Evolutionary conservation across 192 early-diverging fungal species (phyloP).

Genomic region (Mortierella alpina): DNA sequence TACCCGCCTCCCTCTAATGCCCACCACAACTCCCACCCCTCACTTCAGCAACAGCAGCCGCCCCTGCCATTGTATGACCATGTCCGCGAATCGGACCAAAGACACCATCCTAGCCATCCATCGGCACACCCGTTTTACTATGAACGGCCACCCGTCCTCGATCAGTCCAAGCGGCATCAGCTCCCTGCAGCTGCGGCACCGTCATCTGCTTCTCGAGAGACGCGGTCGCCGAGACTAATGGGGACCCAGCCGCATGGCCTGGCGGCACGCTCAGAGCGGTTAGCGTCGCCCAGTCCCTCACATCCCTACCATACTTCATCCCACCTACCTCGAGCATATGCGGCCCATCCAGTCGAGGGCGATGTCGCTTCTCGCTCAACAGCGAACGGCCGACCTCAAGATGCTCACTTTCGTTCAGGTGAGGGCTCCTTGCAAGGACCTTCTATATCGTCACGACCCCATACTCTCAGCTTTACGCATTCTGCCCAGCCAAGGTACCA

Average conservation of each 20-base stretch:
- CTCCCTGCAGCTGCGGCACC: background rate
- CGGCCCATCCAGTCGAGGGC: slow-evolving; percentile 3
- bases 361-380: background rate
- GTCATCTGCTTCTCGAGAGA: slow-evolving; percentile 7
- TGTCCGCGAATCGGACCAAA: slow-evolving; percentile 55
- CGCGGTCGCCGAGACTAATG: background rate
- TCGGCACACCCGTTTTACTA: background rate
- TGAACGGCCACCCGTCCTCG: background rate
- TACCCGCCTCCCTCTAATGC: slow-evolving; percentile 2
- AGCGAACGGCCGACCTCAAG: no score
- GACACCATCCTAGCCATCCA: background rate
- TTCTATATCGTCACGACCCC: no score
- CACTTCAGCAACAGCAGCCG: slow-evolving; percentile 52
- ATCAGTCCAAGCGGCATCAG: slow-evolving; percentile 9
- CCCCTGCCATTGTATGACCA: slow-evolving; percentile 42
- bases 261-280: slow-evolving; percentile 13
- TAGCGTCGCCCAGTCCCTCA: slow-evolving; percentile 16
- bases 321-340: slow-evolving; percentile 1
- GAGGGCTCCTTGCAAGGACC: no score
- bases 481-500: no score
- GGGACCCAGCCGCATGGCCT: slow-evolving; percentile 20
- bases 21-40: slow-evolving; percentile 28
- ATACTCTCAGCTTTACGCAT: no score
- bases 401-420: no score
- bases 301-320: slow-evolving; percentile 19